These are phyloP conservation scores for Leccinum longicurvipes DNA, from an alignment of 768 basidiomycete species.

Conservation along the genomic window DNA sequence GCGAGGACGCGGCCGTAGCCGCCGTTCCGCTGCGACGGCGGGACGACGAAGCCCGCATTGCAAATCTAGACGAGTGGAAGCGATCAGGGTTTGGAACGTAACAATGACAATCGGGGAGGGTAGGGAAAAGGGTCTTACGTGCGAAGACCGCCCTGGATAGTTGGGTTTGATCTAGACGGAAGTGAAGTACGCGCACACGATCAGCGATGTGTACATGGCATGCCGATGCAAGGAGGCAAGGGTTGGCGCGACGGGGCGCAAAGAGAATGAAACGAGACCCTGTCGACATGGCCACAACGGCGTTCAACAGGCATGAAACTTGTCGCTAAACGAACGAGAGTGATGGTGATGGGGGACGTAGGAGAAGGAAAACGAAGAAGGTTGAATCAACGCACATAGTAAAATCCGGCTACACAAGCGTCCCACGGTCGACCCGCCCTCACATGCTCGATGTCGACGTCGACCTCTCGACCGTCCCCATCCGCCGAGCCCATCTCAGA, in stretches of 20 bases:
- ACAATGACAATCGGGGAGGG: too few species aligned
- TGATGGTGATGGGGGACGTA: neutral
- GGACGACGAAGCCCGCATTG: constrained; percentile 87
- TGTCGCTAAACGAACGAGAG: neutral
- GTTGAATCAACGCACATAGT: constrained; percentile 57
- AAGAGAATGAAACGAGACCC: neutral
- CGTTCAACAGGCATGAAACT: neutral
- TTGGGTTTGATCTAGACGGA: constrained; percentile 69
- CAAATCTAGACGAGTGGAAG: constrained; percentile 52
- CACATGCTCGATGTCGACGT: constrained; percentile 40
- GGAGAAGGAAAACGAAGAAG: neutral
- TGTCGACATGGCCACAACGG: neutral
- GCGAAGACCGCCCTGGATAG: constrained; percentile 86
- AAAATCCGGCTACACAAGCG: constrained; percentile 70
- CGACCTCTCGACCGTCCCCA: constrained; percentile 13
- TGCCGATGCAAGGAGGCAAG: neutral
- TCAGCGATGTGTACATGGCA: constrained; percentile 3
- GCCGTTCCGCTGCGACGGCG: constrained; percentile 54
- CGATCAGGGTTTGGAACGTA: neutral
- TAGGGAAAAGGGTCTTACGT: constrained; percentile 52
- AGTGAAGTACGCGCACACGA: neutral
- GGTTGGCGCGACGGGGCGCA: neutral
- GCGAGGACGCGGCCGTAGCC: constrained; percentile 74
- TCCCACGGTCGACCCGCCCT: constrained; percentile 56
- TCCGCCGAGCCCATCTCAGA: neutral